A percentile compares a stretch with the other conserved stretches of the same genome.
phyloP scores from a whole-genome alignment of 2,329 filamentous ascomycete genomes.

The Hysterium pulicare region DNA sequence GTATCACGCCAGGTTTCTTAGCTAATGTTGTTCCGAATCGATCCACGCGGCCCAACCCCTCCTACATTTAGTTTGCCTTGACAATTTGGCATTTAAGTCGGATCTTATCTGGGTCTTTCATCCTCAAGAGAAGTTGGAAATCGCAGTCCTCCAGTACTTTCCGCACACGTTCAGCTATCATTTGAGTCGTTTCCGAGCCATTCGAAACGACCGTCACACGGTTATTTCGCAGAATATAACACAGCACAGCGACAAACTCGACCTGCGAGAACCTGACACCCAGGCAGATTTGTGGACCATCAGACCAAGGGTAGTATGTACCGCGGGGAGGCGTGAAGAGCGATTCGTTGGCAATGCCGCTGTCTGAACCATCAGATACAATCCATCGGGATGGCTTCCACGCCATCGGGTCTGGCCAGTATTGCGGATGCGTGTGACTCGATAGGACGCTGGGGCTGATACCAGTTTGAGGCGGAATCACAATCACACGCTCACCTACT shows the following conservation, averaged over 20 bases:
- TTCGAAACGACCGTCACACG: background rate
- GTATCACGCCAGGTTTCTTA: no score
- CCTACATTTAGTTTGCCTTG: no score
- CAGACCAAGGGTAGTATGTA: conserved; percentile 16
- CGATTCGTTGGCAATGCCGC: background rate
- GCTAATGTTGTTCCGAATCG: no score
- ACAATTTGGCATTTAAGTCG: no score
- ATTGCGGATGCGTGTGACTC: background rate
- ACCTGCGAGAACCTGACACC: conserved; percentile 35
- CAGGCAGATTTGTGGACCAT: conserved; percentile 23
- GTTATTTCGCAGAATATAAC: conserved; percentile 16
- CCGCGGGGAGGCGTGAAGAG: conserved; percentile 6
- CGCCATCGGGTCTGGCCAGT: background rate
- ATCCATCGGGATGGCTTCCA: background rate
- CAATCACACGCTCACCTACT: background rate
- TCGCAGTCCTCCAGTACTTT: conserved; percentile 3
- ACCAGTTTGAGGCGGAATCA: background rate
- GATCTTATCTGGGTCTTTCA: conserved; percentile 8
- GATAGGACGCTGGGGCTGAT: background rate
- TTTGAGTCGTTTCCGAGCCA: background rate
- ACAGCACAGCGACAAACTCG: conserved; percentile 34
- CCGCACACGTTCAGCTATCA: conserved; percentile 4
- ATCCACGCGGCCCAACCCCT: no score
- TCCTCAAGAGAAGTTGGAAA: conserved; percentile 6
- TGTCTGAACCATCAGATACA: background rate